A percentile compares a stretch with the other conserved stretches of the same genome.
phyloP scores from a whole-genome alignment of 106 monocot genomes.

The Ottelia alismoides region DNA sequence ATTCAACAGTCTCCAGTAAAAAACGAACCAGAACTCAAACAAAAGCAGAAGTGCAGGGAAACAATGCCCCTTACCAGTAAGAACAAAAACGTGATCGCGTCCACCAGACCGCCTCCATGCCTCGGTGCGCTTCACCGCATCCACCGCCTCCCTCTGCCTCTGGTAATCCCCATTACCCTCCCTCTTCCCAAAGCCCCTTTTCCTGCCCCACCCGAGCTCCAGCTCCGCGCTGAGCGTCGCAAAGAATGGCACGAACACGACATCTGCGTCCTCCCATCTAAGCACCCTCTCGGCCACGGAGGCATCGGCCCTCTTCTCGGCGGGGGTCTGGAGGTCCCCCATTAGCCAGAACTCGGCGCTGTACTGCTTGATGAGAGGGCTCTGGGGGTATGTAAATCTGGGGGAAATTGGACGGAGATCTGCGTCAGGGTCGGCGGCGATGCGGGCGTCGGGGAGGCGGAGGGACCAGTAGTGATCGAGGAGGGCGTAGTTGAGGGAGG shows the following conservation, averaged over 20 bases:
- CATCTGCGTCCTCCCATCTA: conserved; percentile 33
- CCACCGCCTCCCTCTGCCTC: conserved; percentile 66
- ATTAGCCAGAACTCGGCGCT: conserved; percentile 81
- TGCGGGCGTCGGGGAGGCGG: conserved; percentile 52
- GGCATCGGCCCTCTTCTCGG: conserved; percentile 2
- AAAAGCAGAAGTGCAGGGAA: no score
- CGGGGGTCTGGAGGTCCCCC: conserved; percentile 54
- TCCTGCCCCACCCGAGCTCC: conserved; percentile 90
- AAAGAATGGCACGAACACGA: conserved; percentile 87
- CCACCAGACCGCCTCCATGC: conserved; percentile 68
- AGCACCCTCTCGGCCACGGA: conserved; percentile 32
- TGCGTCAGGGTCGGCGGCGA: conserved; percentile 39
- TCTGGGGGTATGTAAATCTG: conserved; percentile 80
- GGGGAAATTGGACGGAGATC: no score
- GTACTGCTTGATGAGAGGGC: conserved; percentile 74
- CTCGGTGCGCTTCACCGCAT: conserved; percentile 23
- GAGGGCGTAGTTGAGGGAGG: conserved; percentile 70
- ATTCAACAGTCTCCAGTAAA: no score
- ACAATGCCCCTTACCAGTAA: conserved; percentile 59
- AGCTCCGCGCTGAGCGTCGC: conserved; percentile 85
- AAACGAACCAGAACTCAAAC: no score
- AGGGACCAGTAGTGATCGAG: conserved; percentile 77
- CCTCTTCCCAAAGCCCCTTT: conserved; percentile 61
- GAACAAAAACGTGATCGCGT: conserved; percentile 59
- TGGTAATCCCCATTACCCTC: conserved; percentile 55